A percentile compares a stretch with the other conserved stretches of the same genome.
Evolutionary conservation across 257 asterid species (phyloP).

Genomic region (Euphrasia confusa): DNA sequence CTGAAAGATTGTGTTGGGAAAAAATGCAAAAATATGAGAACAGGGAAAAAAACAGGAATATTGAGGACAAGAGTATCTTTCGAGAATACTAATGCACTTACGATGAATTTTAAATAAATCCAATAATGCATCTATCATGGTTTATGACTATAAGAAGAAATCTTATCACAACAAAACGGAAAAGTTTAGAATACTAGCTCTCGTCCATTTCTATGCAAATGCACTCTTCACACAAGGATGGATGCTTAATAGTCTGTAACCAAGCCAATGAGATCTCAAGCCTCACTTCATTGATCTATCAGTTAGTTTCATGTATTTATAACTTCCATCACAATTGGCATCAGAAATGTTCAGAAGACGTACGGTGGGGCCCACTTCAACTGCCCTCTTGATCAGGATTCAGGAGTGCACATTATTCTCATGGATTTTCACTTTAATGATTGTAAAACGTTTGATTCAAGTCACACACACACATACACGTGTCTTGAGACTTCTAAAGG

Average conservation of each 20-base stretch:
- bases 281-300: slow-evolving; percentile 9
- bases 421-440: slow-evolving; percentile 9
- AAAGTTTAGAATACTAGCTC: slow-evolving; percentile 15
- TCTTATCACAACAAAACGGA: slow-evolving; percentile 15
- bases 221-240: slow-evolving; percentile 10
- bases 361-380: slow-evolving; percentile 13
- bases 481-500: neutral
- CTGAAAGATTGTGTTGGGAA: slow-evolving; percentile 35
- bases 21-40: slow-evolving; percentile 23
- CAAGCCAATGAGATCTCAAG: slow-evolving; percentile 19
- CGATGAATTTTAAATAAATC: neutral
- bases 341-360: slow-evolving; percentile 11
- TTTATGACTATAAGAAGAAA: slow-evolving; percentile 9
- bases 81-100: slow-evolving; percentile 17
- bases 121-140: slow-evolving; percentile 5
- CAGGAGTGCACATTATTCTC: neutral
- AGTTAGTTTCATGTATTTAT: slow-evolving; percentile 13
- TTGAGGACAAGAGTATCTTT: slow-evolving; percentile 11
- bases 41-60: slow-evolving; percentile 23
- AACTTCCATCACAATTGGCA: slow-evolving; percentile 7
- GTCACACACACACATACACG: neutral
- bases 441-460: slow-evolving; percentile 3
- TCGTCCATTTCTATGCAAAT: slow-evolving; percentile 3
- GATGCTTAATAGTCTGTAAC: slow-evolving; percentile 12
- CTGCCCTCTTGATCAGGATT: slow-evolving; percentile 6